Base-by-base conservation (phyloP, 176 grass and related monocot genomes). In the Carex parvula region DNA sequence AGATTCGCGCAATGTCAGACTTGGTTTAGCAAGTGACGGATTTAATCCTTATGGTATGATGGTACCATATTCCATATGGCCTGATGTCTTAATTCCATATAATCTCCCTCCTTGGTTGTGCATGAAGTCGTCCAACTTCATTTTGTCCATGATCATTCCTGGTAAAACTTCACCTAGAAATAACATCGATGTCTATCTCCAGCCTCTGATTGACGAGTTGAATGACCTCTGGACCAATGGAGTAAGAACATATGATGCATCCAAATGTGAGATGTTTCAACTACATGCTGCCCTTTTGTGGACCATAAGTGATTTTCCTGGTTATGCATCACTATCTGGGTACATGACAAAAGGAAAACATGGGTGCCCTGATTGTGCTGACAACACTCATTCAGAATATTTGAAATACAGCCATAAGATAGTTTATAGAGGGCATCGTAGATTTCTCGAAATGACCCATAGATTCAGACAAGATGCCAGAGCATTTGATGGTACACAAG, bases 271-370 rank as follows among this genome's bases (percentile, higher is more conserved):
- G 15, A 85, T 35, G 12, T 90, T 82, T 79, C 60, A 8, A 20
- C 62, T 88, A 0, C 5, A 9, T 77, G 82, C 57, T 22, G 17
- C 60, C 12, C 1, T 90, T 6, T 74, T 87, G 1, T 87, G 89
- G 89, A 90, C 75, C 13, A 37, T 90, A 0, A 90, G 66, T 52
- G 82, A 91, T 41, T 89, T 90, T 71, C 68, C 60, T 9, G 66
- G 82, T 56, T 87, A 84, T 75, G 82, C 65, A 17, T 85, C 82
- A 69, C 16, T 90, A 33, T 87, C 33, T 55, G 82, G 68, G 7
- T 87, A 81, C 42, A 77, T 21, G 22, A 39, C 79, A 9, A 18
- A 85, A 77, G 46, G 53, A 44, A n/a, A 56, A 39, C 77, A 64
- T 32, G 69, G 22, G 26, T 85, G 83, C 46, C 83, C 83, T 8